These are phyloP conservation scores for Telfairia occidentalis DNA, from an alignment of 331 rosid genomes.

Conservation along the genomic window DNA sequence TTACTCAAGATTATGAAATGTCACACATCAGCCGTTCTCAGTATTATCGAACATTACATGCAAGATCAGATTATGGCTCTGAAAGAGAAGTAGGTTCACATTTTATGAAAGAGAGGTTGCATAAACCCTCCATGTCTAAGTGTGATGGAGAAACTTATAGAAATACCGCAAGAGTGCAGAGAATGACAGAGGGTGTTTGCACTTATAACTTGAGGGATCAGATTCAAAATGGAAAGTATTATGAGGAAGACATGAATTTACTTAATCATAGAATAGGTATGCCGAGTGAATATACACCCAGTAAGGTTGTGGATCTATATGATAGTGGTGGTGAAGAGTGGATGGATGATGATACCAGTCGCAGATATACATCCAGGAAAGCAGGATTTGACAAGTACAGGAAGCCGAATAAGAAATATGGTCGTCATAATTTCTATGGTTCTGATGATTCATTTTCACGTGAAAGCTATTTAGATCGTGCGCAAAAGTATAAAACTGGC, in stretches of 20 bases:
- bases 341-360: slow-evolving; percentile 40
- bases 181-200: slow-evolving; percentile 28
- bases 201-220: slow-evolving; percentile 37
- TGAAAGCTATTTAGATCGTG: slow-evolving; percentile 30
- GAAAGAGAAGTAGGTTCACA: slow-evolving; percentile 42
- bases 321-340: slow-evolving; percentile 45
- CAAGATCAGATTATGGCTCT: slow-evolving; percentile 46
- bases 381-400: slow-evolving; percentile 35
- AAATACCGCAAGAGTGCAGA: slow-evolving; percentile 35
- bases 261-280: slow-evolving; percentile 30
- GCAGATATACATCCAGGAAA: slow-evolving; percentile 29
- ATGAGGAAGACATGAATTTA: slow-evolving; percentile 27
- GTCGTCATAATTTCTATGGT: slow-evolving; percentile 27
- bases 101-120: slow-evolving; percentile 47
- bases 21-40: slow-evolving; percentile 33
- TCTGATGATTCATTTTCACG: slow-evolving; percentile 40
- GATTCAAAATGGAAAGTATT: slow-evolving; percentile 46
- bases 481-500: slow-evolving; percentile 32
- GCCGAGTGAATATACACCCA: slow-evolving; percentile 36
- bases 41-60: slow-evolving; percentile 24
- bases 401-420: slow-evolving; percentile 35
- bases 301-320: slow-evolving; percentile 38
- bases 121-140: slow-evolving; percentile 28
- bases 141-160: slow-evolving; percentile 37
- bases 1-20: slow-evolving; percentile 36